phyloP scores from a whole-genome alignment of 495 filamentous ascomycete species.

The Pyrenula massariospora region DNA sequence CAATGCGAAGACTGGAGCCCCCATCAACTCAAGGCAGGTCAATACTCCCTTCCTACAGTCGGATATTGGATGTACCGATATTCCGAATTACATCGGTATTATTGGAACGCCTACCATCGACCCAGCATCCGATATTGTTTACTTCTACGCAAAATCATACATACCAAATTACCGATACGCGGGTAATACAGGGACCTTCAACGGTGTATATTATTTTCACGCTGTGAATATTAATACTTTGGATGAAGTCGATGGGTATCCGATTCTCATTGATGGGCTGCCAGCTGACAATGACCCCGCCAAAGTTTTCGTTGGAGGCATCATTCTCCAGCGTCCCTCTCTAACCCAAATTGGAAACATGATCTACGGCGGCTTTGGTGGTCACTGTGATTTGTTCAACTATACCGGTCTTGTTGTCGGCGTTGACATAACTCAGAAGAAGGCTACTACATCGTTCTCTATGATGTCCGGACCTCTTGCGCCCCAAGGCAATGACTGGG shows the following conservation, averaged over 20 bases:
- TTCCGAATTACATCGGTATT: conserved; percentile 24
- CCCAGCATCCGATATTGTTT: conserved; percentile 19
- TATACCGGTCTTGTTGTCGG: conserved; percentile 14
- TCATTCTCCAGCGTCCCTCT: conserved; percentile 21
- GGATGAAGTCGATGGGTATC: conserved; percentile 18
- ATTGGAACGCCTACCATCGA: conserved; percentile 26
- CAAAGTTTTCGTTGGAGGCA: conserved; percentile 22
- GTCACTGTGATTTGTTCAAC: conserved; percentile 22
- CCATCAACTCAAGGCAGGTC: conserved; percentile 16
- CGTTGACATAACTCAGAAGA: conserved; percentile 15
- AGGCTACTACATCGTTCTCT: conserved; percentile 10
- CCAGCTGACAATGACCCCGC: conserved; percentile 17
- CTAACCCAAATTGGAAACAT: conserved; percentile 20
- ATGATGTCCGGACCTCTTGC: conserved; percentile 5
- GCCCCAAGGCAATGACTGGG: conserved; percentile 4
- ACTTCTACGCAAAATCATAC: conserved; percentile 30
- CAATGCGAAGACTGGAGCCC: conserved; percentile 21
- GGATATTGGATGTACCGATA: conserved; percentile 27
- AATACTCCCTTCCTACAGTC: conserved; percentile 20
- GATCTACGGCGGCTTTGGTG: conserved; percentile 25
- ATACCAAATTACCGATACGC: conserved; percentile 6
- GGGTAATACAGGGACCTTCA: conserved; percentile 9
- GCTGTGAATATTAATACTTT: conserved; percentile 22
- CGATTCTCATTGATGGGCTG: conserved; percentile 16
- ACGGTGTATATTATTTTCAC: conserved; percentile 22